A percentile compares a stretch with the other conserved stretches of the same genome.
Conservation (phyloP, 2,329 filamentous ascomycete species). For the Pseudogymnoascus sp. region DNA sequence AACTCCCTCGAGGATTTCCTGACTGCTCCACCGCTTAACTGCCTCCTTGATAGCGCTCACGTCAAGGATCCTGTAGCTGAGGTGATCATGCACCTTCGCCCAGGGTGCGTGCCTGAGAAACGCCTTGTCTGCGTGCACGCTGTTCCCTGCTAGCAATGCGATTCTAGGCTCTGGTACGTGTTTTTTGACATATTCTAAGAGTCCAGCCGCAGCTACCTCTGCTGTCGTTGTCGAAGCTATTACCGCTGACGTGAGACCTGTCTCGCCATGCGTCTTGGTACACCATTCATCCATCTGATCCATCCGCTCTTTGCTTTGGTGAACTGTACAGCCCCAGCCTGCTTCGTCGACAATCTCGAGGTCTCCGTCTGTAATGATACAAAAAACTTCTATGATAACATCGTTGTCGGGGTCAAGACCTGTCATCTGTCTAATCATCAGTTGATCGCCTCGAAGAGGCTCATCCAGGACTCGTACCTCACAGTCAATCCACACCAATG, state of each 20-base stretch:
- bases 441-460: not conserved
- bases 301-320: conserved; percentile 62
- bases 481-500: conserved; percentile 30
- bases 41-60: conserved; percentile 92
- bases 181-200: conserved; percentile 71
- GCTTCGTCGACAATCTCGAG: conserved; percentile 66
- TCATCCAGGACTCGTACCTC: conserved; percentile 20
- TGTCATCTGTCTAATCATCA: conserved; percentile 65
- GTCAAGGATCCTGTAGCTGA: conserved; percentile 88
- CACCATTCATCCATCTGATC: conserved; percentile 88
- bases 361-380: conserved; percentile 77
- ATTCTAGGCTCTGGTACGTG: conserved; percentile 58
- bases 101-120: conserved; percentile 75
- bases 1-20: conserved; percentile 50
- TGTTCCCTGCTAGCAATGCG: conserved; percentile 82
- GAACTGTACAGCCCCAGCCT: conserved; percentile 75
- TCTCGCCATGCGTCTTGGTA: conserved; percentile 65
- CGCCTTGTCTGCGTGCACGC: conserved; percentile 78
- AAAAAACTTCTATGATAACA: conserved; percentile 84
- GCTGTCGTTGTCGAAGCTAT: conserved; percentile 65
- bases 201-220: conserved; percentile 59
- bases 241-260: conserved; percentile 74
- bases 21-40: conserved; percentile 67
- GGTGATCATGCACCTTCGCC: conserved; percentile 60
- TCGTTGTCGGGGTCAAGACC: conserved; percentile 72